Percentiles rank a stretch among this genome's conserved stretches.
Evolutionary conservation across 257 asterid genomes (phyloP).

Genomic region (Solanum bukasovii): DNA sequence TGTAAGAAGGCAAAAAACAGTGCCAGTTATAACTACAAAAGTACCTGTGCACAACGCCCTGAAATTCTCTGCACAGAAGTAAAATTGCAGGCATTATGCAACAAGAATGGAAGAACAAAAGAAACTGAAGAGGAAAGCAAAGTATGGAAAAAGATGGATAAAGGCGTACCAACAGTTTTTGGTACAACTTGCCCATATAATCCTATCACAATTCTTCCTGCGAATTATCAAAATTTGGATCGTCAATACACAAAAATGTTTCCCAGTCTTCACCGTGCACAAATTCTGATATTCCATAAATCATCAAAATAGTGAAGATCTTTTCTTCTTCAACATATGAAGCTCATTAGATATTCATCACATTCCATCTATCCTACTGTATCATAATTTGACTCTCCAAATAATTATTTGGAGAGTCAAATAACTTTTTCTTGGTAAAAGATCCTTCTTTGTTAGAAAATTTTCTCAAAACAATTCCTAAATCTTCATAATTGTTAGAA

Average conservation of each 20-base stretch:
- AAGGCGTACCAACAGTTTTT: slow-evolving; percentile 72
- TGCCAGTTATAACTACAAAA: neutral
- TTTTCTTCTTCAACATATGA: neutral
- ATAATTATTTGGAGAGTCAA: neutral
- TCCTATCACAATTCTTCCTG: slow-evolving; percentile 92
- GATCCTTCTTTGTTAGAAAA: neutral
- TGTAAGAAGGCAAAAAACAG: neutral
- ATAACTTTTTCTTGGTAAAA: neutral
- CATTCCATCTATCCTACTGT: neutral
- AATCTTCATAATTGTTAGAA: neutral
- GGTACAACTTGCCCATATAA: slow-evolving; percentile 88
- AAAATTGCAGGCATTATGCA: slow-evolving; percentile 8
- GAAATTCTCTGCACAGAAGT: slow-evolving; percentile 70
- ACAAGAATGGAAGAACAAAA: neutral
- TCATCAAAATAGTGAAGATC: neutral
- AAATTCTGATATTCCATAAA: neutral
- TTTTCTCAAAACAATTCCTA: neutral
- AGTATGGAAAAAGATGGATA: slow-evolving; percentile 2
- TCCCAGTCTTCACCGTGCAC: neutral
- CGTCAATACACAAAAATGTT: neutral
- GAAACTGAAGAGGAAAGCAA: neutral
- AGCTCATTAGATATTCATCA: neutral
- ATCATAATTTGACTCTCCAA: neutral
- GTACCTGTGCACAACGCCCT: slow-evolving; percentile 98
- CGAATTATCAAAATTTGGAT: neutral